Percentiles rank a stretch among this genome's conserved stretches.
phyloP scores from a whole-genome alignment of 768 basidiomycete species.

The Mycena kentingensis region DNA sequence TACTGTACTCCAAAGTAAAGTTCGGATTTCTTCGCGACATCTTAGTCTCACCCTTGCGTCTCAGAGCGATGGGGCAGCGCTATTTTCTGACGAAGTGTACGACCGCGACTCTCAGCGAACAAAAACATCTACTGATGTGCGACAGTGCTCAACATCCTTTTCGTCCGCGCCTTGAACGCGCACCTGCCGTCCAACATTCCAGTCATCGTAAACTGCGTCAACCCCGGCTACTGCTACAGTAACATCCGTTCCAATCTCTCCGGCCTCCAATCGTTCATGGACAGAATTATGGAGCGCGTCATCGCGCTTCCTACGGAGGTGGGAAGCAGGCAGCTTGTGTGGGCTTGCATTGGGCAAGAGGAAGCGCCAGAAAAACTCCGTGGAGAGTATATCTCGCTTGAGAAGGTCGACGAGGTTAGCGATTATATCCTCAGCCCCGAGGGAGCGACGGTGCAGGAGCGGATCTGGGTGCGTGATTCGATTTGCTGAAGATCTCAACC shows the following conservation, averaged over 20 bases:
- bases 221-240: conserved; percentile 26
- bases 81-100: conserved; percentile 24
- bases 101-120: neutral
- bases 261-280: conserved; percentile 1
- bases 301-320: conserved; percentile 25
- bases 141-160: conserved; percentile 27
- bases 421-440: conserved; percentile 30
- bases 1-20: conserved; percentile 24
- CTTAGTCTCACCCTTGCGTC: neutral
- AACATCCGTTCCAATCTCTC: conserved; percentile 15
- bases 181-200: conserved; percentile 17
- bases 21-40: too few relatives aligned
- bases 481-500: neutral
- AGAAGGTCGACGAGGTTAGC: conserved; percentile 31
- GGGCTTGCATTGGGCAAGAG: conserved; percentile 31
- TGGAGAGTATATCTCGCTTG: conserved; percentile 33
- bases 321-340: conserved; percentile 34
- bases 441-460: conserved; percentile 28
- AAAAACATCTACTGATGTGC: neutral
- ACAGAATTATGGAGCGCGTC: conserved; percentile 6
- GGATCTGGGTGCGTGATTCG: conserved; percentile 31
- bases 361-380: conserved; percentile 25
- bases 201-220: conserved; percentile 22
- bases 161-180: conserved; percentile 24
- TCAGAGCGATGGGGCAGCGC: conserved; percentile 8